Evolutionary conservation across 805 yeast species (phyloP).

Genomic region (Metschnikowia bowlesiae): DNA sequence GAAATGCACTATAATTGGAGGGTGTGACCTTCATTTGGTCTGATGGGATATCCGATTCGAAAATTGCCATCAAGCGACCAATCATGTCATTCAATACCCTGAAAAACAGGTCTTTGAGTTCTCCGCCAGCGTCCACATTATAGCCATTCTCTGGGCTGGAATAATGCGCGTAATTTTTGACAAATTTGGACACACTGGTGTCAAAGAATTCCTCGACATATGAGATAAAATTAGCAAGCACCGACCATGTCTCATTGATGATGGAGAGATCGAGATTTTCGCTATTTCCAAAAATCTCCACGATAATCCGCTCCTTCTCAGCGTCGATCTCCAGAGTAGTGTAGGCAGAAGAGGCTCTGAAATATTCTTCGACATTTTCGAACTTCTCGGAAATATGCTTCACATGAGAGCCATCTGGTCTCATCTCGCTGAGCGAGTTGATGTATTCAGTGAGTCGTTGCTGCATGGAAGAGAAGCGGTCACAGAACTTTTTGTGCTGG

Average conservation of each 20-base stretch:
- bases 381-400: slow-evolving; percentile 38
- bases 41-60: slow-evolving; percentile 23
- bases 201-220: slow-evolving; percentile 30
- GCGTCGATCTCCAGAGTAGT: slow-evolving; percentile 20
- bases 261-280: slow-evolving; percentile 40
- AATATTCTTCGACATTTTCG: slow-evolving; percentile 31
- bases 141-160: slow-evolving; percentile 17
- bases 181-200: slow-evolving; percentile 29
- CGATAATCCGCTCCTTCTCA: slow-evolving; percentile 25
- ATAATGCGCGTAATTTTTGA: slow-evolving; percentile 36
- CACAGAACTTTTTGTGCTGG: slow-evolving; percentile 33
- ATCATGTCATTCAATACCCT: slow-evolving; percentile 24
- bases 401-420: slow-evolving; percentile 34
- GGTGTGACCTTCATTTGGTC: slow-evolving; percentile 38
- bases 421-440: slow-evolving; percentile 25
- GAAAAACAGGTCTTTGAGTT: slow-evolving; percentile 24
- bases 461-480: slow-evolving; percentile 36
- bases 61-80: slow-evolving; percentile 24
- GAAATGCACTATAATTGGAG: slow-evolving; percentile 28
- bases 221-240: slow-evolving; percentile 31
- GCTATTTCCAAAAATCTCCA: slow-evolving; percentile 32
- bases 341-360: slow-evolving; percentile 26
- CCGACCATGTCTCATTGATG: slow-evolving; percentile 42
- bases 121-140: slow-evolving; percentile 28
- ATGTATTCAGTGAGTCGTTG: slow-evolving; percentile 33